A percentile compares a stretch with the other conserved stretches of the same genome.
Conservation (phyloP, 1,284 basidiomycete species). For the Trichosporon sp. region DNA sequence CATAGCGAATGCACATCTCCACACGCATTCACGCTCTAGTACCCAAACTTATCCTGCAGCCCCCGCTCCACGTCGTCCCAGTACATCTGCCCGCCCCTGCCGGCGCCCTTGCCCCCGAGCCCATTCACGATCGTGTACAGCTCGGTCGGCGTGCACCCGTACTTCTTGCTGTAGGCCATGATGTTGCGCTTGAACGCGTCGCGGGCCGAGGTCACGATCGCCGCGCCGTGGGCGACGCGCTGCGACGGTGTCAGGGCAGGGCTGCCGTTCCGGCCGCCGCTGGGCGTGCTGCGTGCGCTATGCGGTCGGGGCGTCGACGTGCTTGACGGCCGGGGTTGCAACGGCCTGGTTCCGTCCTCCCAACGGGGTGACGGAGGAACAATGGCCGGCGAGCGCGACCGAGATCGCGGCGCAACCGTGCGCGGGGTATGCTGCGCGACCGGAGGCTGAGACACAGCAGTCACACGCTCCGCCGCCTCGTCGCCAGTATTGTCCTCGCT, state of each 20-base stretch:
- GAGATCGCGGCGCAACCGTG: background rate
- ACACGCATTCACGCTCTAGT: background rate
- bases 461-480: background rate
- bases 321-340: background rate
- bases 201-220: background rate
- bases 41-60: background rate
- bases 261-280: background rate
- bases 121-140: background rate
- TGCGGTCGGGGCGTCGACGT: background rate
- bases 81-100: background rate
- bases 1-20: background rate
- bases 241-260: background rate
- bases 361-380: background rate
- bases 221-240: background rate
- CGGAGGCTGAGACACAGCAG: background rate
- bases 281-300: background rate
- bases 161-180: background rate
- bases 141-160: slow-evolving; percentile 1
- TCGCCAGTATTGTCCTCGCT: background rate
- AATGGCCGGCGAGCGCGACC: background rate
- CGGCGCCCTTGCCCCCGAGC: background rate
- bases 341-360: background rate
- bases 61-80: background rate
- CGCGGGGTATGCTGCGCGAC: background rate
- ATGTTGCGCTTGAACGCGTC: background rate